These are phyloP conservation scores for Paecilomyces sp. DNA, from an alignment of 2,329 filamentous ascomycete species.

Conservation along the genomic window DNA sequence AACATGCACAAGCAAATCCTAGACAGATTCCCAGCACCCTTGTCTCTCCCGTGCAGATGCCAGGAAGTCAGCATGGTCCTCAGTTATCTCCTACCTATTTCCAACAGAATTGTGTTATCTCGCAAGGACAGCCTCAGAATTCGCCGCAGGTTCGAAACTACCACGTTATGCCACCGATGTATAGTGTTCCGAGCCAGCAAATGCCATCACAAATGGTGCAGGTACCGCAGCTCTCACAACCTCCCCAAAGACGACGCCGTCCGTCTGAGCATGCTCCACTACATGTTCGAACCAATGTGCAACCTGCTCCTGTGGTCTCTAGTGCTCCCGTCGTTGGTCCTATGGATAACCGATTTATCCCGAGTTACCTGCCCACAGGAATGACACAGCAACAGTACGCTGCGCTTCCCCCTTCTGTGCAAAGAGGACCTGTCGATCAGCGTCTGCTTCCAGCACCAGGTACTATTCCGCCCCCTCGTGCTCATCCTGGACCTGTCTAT, in stretches of 20 bases:
- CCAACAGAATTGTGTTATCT: neutral
- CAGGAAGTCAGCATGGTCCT: neutral
- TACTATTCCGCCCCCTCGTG: slow-evolving; percentile 26
- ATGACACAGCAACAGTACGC: neutral
- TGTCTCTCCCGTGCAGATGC: neutral
- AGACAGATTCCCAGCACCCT: neutral
- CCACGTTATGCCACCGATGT: neutral
- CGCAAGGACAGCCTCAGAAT: neutral
- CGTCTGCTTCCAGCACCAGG: slow-evolving; percentile 30
- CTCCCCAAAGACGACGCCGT: neutral
- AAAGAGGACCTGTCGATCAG: slow-evolving; percentile 3
- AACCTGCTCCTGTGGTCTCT: neutral
- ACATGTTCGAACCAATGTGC: neutral
- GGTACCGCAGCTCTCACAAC: neutral
- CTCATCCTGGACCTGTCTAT: slow-evolving; percentile 37
- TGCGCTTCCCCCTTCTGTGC: neutral
- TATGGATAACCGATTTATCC: neutral
- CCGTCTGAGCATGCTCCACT: neutral
- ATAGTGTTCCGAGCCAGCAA: neutral
- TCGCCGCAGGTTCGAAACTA: neutral
- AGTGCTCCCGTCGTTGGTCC: neutral
- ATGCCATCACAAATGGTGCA: neutral
- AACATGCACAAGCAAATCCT: neutral
- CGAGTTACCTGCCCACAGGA: neutral
- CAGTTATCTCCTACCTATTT: neutral